These are phyloP conservation scores for Yamadazyma sp. DNA, from an alignment of 1,139 yeast species.

Conservation along the genomic window DNA sequence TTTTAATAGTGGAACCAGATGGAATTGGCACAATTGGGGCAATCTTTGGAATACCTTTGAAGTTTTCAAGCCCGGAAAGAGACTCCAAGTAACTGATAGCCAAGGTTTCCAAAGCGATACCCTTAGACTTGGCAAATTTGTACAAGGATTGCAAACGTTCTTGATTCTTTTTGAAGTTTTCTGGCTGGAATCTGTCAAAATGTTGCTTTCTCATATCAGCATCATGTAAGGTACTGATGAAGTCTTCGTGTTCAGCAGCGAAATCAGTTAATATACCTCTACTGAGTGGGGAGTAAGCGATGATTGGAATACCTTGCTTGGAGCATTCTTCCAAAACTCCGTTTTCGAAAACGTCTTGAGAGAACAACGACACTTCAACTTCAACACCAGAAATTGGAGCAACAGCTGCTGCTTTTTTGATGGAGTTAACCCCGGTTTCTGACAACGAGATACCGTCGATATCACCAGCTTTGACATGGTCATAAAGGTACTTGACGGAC, in stretches of 20 bases:
- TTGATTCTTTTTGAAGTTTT: slow-evolving; percentile 52
- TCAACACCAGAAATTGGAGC: slow-evolving; percentile 66
- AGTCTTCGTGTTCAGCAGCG: slow-evolving; percentile 37
- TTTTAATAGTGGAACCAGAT: slow-evolving; percentile 58
- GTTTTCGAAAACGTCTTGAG: slow-evolving; percentile 54
- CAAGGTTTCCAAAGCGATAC: slow-evolving; percentile 60
- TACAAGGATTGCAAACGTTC: slow-evolving; percentile 38
- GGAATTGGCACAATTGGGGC: slow-evolving; percentile 77
- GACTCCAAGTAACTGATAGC: slow-evolving; percentile 68
- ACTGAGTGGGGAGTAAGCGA: slow-evolving; percentile 80
- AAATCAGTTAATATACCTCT: slow-evolving; percentile 71
- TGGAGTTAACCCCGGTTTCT: slow-evolving; percentile 62
- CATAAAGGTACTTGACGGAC: slow-evolving; percentile 48
- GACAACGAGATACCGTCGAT: slow-evolving; percentile 69
- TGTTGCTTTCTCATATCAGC: slow-evolving; percentile 45
- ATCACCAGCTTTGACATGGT: slow-evolving; percentile 51
- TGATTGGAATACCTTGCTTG: slow-evolving; percentile 51
- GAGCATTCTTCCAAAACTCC: slow-evolving; percentile 57
- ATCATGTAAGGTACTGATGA: slow-evolving; percentile 3
- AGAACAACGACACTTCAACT: slow-evolving; percentile 67
- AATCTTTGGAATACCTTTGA: slow-evolving; percentile 36
- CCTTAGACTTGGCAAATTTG: slow-evolving; percentile 41
- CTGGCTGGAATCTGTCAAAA: slow-evolving; percentile 60
- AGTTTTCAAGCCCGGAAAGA: slow-evolving; percentile 10
- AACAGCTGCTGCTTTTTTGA: slow-evolving; percentile 49